phyloP scores from a whole-genome alignment of 768 basidiomycete genomes.

The Amanita pallidorosea region DNA sequence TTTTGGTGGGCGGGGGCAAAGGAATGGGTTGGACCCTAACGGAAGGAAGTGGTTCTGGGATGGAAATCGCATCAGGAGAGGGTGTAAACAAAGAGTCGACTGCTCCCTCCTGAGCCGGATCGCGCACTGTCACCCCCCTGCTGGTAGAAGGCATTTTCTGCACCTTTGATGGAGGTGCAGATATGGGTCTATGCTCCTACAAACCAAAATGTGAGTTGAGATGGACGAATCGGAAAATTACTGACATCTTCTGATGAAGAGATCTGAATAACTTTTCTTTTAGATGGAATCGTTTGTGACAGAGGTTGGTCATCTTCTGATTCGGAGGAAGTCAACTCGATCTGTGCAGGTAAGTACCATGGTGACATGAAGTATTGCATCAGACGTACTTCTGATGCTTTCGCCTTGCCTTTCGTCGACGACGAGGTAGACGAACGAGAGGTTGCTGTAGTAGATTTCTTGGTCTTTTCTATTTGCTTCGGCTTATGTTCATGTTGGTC shows the following conservation, averaged over 20 bases:
- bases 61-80: not conserved
- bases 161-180: not conserved
- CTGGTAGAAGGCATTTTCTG: not conserved
- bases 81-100: conserved; percentile 1
- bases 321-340: conserved; percentile 3
- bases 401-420: not conserved
- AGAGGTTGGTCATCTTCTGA: conserved; percentile 10
- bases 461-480: not conserved
- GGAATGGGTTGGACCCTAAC: conserved; percentile 7
- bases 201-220: not conserved
- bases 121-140: not conserved
- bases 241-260: not conserved
- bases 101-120: not conserved
- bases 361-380: not conserved
- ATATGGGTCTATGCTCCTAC: not conserved
- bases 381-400: not conserved
- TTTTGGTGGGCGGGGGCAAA: conserved; percentile 8
- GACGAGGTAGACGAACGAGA: not conserved
- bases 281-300: not conserved
- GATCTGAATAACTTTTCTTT: conserved; percentile 1
- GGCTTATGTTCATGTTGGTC: not conserved
- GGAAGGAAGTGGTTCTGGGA: conserved; percentile 5
- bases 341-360: conserved; percentile 5
- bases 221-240: not conserved
- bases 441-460: not conserved